Conservation (phyloP, 345 rosid species). For the Linum usitatissimum region DNA sequence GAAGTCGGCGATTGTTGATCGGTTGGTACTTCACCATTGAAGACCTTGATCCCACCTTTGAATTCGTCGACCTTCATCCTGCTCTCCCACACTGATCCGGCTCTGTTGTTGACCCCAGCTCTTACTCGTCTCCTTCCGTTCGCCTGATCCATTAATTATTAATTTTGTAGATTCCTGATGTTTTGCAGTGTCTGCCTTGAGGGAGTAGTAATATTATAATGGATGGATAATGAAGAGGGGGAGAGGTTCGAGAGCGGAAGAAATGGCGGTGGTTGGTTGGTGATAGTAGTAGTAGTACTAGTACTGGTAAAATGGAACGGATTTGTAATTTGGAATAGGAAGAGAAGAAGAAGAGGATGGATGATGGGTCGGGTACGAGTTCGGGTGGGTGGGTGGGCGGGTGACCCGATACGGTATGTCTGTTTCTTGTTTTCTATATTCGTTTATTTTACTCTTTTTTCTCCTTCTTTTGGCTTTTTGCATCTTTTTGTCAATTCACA, state of each 20-base stretch:
- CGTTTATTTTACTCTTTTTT: neutral
- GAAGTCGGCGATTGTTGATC: neutral
- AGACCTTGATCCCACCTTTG: slow-evolving; percentile 51
- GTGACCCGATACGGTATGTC: neutral
- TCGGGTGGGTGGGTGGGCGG: neutral
- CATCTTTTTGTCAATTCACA: neutral
- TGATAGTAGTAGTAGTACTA: neutral
- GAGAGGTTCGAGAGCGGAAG: slow-evolving; percentile 37
- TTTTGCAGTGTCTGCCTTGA: slow-evolving; percentile 9
- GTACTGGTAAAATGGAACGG: neutral
- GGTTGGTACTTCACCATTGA: slow-evolving; percentile 28
- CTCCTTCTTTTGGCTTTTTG: neutral
- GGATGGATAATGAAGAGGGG: slow-evolving; percentile 10
- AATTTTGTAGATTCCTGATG: slow-evolving; percentile 7
- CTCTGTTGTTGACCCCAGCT: slow-evolving; percentile 22
- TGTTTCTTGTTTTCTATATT: slow-evolving; percentile 1
- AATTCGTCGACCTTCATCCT: slow-evolving; percentile 63
- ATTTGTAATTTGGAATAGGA: slow-evolving; percentile 1
- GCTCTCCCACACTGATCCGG: slow-evolving; percentile 79
- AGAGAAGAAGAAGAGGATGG: slow-evolving; percentile 3
- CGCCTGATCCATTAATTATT: slow-evolving; percentile 30
- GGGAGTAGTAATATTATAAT: slow-evolving; percentile 17
- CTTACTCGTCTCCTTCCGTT: slow-evolving; percentile 15
- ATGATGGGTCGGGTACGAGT: neutral
- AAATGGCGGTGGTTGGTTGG: slow-evolving; percentile 29